These are phyloP conservation scores for Penicillium samsonianum DNA, from an alignment of 495 filamentous ascomycete species.

Conservation along the genomic window DNA sequence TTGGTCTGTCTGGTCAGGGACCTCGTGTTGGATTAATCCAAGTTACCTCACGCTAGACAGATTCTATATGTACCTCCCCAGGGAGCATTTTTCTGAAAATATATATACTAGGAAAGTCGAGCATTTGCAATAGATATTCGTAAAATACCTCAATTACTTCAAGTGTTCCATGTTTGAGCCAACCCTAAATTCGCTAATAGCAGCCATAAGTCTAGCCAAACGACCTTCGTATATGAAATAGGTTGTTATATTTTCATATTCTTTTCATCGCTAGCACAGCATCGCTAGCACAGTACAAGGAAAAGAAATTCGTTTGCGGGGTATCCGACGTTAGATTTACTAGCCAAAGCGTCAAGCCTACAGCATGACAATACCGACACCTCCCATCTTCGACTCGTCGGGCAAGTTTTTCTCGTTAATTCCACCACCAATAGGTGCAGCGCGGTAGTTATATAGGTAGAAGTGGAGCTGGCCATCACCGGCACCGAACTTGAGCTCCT, in stretches of 20 bases:
- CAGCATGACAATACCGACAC: constrained; percentile 87
- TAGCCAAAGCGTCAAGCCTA: constrained; percentile 33
- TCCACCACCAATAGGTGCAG: constrained; percentile 76
- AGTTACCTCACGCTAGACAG: no score
- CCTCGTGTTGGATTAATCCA: no score
- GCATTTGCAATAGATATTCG: not conserved
- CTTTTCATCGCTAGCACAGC: constrained; percentile 8
- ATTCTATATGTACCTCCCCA: no score
- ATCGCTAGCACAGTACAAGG: constrained; percentile 11
- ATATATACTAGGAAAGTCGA: not conserved
- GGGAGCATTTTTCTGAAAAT: not conserved
- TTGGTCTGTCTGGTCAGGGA: constrained; percentile 1
- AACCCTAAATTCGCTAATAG: not conserved
- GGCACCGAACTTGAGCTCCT: constrained; percentile 87
- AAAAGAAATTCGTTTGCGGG: constrained; percentile 18
- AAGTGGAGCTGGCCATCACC: constrained; percentile 94
- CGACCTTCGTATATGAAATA: not conserved
- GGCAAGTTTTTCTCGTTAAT: constrained; percentile 74
- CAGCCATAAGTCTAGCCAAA: not conserved
- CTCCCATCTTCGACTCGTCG: constrained; percentile 74
- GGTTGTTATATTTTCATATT: constrained; percentile 6
- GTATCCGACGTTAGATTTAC: constrained; percentile 17
- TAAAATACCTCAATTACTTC: not conserved
- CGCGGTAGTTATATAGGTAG: constrained; percentile 96
- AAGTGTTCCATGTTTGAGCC: not conserved